Evolutionary conservation across 2,329 filamentous ascomycete genomes (phyloP).

Genomic region (Neofusicoccum kwambonambiense): DNA sequence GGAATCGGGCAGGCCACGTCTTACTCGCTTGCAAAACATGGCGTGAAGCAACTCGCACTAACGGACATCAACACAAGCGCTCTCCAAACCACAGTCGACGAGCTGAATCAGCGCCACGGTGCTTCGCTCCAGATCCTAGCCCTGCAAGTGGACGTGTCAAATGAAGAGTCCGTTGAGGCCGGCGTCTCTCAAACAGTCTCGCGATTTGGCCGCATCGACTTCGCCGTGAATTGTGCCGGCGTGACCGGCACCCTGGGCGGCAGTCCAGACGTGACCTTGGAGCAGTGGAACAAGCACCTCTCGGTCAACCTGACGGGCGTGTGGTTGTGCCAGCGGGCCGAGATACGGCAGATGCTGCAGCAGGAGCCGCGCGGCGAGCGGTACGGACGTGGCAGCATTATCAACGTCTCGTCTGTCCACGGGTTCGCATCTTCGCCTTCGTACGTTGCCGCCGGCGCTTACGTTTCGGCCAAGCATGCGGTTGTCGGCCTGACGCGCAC

Average conservation of each 20-base stretch:
- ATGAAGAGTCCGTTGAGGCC: slow-evolving; percentile 40
- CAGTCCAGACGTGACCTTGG: slow-evolving; percentile 48
- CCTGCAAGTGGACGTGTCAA: slow-evolving; percentile 16
- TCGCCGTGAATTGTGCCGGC: slow-evolving; percentile 58
- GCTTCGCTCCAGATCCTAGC: slow-evolving; percentile 14
- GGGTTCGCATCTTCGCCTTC: slow-evolving; percentile 42
- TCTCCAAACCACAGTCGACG: slow-evolving; percentile 23
- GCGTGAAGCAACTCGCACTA: slow-evolving; percentile 9
- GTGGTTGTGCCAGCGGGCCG: slow-evolving; percentile 56
- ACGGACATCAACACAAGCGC: slow-evolving; percentile 20
- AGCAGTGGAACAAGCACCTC: slow-evolving; percentile 52
- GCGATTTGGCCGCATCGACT: slow-evolving; percentile 54
- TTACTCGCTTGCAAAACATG: slow-evolving; percentile 28
- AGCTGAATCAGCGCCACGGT: slow-evolving; percentile 18
- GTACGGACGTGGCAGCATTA: slow-evolving; percentile 49
- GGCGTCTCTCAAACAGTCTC: slow-evolving; percentile 32
- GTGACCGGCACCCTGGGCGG: slow-evolving; percentile 43
- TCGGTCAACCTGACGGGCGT: slow-evolving; percentile 57
- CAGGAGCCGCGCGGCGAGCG: slow-evolving; percentile 42
- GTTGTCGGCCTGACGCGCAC: slow-evolving; percentile 55
- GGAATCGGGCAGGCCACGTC: slow-evolving; percentile 52
- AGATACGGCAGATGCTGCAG: slow-evolving; percentile 52
- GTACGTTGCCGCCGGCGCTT: slow-evolving; percentile 42
- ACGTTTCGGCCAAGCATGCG: slow-evolving; percentile 55
- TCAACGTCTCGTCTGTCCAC: slow-evolving; percentile 56